Evolutionary conservation across 768 basidiomycete genomes (phyloP).

Genomic region (Lactarius psammicola): DNA sequence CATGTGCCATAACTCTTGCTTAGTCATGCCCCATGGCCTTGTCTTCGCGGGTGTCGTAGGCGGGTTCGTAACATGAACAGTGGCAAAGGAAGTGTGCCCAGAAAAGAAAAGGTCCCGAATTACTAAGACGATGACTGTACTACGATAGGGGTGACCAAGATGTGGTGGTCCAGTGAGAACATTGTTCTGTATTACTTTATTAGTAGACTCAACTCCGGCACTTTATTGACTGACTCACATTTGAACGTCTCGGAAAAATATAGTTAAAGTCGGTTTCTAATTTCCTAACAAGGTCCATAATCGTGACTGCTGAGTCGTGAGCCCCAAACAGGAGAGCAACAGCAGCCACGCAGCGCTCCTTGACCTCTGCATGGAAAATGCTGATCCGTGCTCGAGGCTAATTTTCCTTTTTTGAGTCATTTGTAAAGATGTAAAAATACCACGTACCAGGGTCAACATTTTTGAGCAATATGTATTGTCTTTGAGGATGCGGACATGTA

Average conservation of each 20-base stretch:
- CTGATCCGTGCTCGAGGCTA: not conserved
- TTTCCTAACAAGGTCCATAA: not conserved
- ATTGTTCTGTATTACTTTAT: not conserved
- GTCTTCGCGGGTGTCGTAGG: too few species aligned
- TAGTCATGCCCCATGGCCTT: too few species aligned
- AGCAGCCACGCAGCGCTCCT: not conserved
- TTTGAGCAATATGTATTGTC: too few species aligned
- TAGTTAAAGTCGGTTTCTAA: not conserved
- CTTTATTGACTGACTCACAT: not conserved
- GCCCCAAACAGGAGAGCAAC: not conserved
- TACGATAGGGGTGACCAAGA: not conserved
- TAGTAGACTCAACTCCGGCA: rapidly evolving
- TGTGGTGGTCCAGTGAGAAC: not conserved
- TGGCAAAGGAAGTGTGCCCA: not conserved
- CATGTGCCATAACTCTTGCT: too few species aligned
- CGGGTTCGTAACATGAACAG: too few species aligned
- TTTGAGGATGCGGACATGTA: not conserved
- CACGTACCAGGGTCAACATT: too few species aligned
- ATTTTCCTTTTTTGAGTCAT: too few species aligned
- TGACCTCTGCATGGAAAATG: not conserved
- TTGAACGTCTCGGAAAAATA: not conserved
- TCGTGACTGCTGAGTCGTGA: not conserved
- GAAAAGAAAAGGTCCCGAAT: not conserved
- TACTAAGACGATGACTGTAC: not conserved
- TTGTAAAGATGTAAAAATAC: too few species aligned